These are phyloP conservation scores for Neurospora sp. DNA, from an alignment of 495 filamentous ascomycete species.

Conservation along the genomic window DNA sequence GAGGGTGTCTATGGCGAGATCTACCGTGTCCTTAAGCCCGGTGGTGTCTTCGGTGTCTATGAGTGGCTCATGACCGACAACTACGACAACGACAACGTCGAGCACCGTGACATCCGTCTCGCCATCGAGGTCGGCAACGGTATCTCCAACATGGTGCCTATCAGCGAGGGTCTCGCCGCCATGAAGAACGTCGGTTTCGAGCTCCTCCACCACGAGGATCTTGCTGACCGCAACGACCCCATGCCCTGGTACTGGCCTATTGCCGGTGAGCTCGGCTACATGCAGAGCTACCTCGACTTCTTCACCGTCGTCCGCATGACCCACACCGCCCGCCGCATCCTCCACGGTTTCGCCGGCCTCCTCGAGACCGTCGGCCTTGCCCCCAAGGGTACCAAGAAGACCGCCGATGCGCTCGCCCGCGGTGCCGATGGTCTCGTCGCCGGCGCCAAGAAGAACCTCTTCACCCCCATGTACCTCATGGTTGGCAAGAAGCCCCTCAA, in stretches of 20 bases:
- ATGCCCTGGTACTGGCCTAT: constrained; percentile 96
- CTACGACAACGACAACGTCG: constrained; percentile 81
- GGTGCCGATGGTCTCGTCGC: constrained; percentile 84
- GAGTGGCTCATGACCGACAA: constrained; percentile 99
- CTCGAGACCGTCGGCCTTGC: constrained; percentile 68
- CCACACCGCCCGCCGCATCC: constrained; percentile 61
- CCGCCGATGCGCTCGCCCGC: constrained; percentile 74
- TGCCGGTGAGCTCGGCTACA: constrained; percentile 67
- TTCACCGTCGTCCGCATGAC: constrained; percentile 88
- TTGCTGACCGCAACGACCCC: constrained; percentile 68
- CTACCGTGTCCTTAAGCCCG: constrained; percentile 90
- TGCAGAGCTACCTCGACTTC: constrained; percentile 69
- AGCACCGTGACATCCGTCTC: constrained; percentile 83
- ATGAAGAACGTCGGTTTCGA: constrained; percentile 87
- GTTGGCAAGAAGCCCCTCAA: constrained; percentile 76
- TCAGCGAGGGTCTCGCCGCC: constrained; percentile 73
- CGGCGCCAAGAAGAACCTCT: constrained; percentile 84
- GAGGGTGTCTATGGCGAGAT: constrained; percentile 93
- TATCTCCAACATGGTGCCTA: constrained; percentile 95
- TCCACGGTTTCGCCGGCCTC: constrained; percentile 71
- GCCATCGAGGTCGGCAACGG: constrained; percentile 96
- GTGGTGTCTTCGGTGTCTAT: constrained; percentile 93
- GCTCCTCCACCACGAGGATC: constrained; percentile 77
- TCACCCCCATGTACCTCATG: constrained; percentile 99
- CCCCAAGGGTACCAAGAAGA: constrained; percentile 86